Conservation (phyloP, 78 protist genomes). For the Acrasis kona region DNA sequence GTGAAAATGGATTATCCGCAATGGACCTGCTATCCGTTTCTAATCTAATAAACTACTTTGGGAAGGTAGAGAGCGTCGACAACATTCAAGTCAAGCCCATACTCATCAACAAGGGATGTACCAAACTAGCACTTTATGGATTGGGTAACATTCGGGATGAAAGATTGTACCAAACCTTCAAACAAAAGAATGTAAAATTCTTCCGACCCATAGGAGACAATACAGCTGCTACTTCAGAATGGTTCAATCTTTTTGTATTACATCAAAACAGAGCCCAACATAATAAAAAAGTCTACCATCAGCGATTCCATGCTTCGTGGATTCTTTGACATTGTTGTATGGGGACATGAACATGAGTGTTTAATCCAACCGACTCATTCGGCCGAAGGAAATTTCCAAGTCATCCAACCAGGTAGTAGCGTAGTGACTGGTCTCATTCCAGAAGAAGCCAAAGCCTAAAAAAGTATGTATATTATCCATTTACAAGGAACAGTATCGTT, state of each 20-base stretch:
- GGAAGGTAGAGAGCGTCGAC: conserved; percentile 53
- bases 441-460: conserved; percentile 77
- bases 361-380: background rate
- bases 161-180: conserved; percentile 72
- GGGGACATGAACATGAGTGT: conserved; percentile 82
- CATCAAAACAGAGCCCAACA: conserved; percentile 85
- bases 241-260: conserved; percentile 85
- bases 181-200: conserved; percentile 23
- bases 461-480: conserved; percentile 65
- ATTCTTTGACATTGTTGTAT: conserved; percentile 81
- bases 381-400: conserved; percentile 17
- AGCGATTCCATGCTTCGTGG: conserved; percentile 61
- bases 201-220: too few relatives aligned
- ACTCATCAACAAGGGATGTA: conserved; percentile 40
- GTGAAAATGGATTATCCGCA: conserved; percentile 62
- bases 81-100: conserved; percentile 75
- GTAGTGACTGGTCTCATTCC: conserved; percentile 73
- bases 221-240: conserved; percentile 46
- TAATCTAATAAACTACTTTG: conserved; percentile 85
- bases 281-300: conserved; percentile 51
- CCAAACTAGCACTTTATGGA: conserved; percentile 85
- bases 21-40: conserved; percentile 72
- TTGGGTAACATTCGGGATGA: conserved; percentile 93
- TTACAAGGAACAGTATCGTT: conserved; percentile 13
- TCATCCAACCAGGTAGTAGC: conserved; percentile 89